Evolutionary conservation across 2,329 filamentous ascomycete genomes (phyloP).

Genomic region (Trichoderma endophyticum): DNA sequence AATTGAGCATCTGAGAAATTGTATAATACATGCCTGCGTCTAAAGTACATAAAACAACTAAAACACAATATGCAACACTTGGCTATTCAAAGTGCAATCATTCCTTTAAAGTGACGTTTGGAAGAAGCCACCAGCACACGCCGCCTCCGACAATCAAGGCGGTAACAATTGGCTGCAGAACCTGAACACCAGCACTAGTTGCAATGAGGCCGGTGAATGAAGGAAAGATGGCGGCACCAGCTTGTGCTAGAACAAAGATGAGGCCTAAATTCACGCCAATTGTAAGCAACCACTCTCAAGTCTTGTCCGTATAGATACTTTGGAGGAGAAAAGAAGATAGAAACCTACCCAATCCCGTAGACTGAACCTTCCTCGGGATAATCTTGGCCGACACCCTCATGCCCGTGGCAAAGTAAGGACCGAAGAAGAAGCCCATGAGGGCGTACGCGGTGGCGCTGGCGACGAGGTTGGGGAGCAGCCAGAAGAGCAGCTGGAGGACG

Average conservation of each 20-base stretch:
- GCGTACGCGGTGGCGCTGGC: slow-evolving; percentile 69
- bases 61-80: neutral
- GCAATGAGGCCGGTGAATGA: slow-evolving; percentile 68
- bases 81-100: neutral
- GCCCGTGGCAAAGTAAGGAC: slow-evolving; percentile 73
- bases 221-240: slow-evolving; percentile 66
- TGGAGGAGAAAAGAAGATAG: neutral
- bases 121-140: slow-evolving; percentile 18
- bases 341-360: slow-evolving; percentile 71
- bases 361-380: slow-evolving; percentile 54
- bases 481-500: slow-evolving; percentile 69
- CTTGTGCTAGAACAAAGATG: slow-evolving; percentile 71
- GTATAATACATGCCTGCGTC: neutral
- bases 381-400: slow-evolving; percentile 72
- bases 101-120: slow-evolving; percentile 2
- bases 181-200: slow-evolving; percentile 51
- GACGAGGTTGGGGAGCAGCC: slow-evolving; percentile 75
- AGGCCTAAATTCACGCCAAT: slow-evolving; percentile 64
- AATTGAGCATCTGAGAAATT: neutral
- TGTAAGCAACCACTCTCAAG: slow-evolving; percentile 30
- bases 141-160: slow-evolving; percentile 9
- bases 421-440: slow-evolving; percentile 75
- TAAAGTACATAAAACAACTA: neutral
- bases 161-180: slow-evolving; percentile 33
- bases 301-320: neutral